Evolutionary conservation across 2,329 filamentous ascomycete genomes (phyloP), one percentile per base, ranked within the genome.

Genomic region (Alternaria gaisen): DNA sequence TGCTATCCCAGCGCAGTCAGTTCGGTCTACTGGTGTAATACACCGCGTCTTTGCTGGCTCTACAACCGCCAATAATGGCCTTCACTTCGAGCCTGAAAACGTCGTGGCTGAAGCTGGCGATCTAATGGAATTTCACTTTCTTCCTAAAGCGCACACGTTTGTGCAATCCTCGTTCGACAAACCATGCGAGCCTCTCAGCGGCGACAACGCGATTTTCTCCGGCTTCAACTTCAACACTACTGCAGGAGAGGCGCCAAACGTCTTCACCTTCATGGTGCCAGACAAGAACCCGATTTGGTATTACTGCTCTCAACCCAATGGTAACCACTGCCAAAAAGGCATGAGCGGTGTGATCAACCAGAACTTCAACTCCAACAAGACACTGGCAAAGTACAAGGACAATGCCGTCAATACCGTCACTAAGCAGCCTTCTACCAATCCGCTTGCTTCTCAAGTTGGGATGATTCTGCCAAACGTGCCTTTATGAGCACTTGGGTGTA

Each of bases 281-380:
- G 83, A 87, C 77, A 87, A 85, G 47, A 88, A 84, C 30, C 91
- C 91, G n/a, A 83, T 93, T 69, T 94, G 91, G 91, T 80, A 91
- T 63, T 94, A 90, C 83, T 94, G 91, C 80, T 86, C 86, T 26
- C 89, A 92, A 79, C 87, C 78, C 36, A 85, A 82, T 66, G 71
- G 68, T 0, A 61, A 69, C 10, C 91, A 94, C 80, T 94, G 91
- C 79, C 86, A 92, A 79, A 82, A 75, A 50, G 90, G 90, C 56
- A 93, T 93, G 89, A 83, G 83, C 56, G 89, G 90, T 81, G 90
- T 91, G 16, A 88, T 93, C 73, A 93, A 93, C 79, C 71, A 73
- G 69, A 66, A 74, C 56, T 74, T 76, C 50, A 56, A 67, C 32
- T 42, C 51, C 3, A 60, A 65, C 3, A 73, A 74, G 58, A 75